These are phyloP conservation scores for Wallacemonas rigidus DNA, from an alignment of 208 protist genomes.

Conservation along the genomic window DNA sequence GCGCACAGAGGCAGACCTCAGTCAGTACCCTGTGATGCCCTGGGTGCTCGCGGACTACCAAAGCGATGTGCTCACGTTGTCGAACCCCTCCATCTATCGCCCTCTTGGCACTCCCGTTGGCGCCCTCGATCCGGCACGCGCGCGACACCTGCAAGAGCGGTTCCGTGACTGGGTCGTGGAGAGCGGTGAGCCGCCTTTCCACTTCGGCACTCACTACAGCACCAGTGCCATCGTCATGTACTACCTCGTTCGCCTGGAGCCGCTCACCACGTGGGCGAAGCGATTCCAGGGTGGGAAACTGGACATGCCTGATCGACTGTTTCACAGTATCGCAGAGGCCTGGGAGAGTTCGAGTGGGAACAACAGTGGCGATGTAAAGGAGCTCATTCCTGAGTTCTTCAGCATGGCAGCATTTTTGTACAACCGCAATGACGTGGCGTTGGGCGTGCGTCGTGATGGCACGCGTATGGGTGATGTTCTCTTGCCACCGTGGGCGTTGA, in stretches of 20 bases:
- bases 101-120: constrained; percentile 95
- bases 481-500: constrained; percentile 90
- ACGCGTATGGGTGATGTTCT: constrained; percentile 80
- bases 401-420: constrained; percentile 77
- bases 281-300: constrained; percentile 87
- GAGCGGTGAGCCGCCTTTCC: constrained; percentile 83
- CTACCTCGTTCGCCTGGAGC: constrained; percentile 96
- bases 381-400: constrained; percentile 98
- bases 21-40: constrained; percentile 95
- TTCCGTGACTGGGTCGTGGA: constrained; percentile 81
- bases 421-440: constrained; percentile 83
- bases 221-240: constrained; percentile 94
- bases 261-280: constrained; percentile 91
- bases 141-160: constrained; percentile 62
- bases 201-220: constrained; percentile 98
- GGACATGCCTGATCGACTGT: constrained; percentile 94
- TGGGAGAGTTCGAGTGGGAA: constrained; percentile 75
- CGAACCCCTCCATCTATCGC: constrained; percentile 74
- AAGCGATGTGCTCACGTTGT: constrained; percentile 63
- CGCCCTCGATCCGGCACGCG: constrained; percentile 80
- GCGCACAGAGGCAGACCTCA: constrained; percentile 87
- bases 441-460: constrained; percentile 88
- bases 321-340: constrained; percentile 91
- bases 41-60: constrained; percentile 92
- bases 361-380: constrained; percentile 89